phyloP scores from a whole-genome alignment of 805 yeast genomes.

The Candida vaughaniae region DNA sequence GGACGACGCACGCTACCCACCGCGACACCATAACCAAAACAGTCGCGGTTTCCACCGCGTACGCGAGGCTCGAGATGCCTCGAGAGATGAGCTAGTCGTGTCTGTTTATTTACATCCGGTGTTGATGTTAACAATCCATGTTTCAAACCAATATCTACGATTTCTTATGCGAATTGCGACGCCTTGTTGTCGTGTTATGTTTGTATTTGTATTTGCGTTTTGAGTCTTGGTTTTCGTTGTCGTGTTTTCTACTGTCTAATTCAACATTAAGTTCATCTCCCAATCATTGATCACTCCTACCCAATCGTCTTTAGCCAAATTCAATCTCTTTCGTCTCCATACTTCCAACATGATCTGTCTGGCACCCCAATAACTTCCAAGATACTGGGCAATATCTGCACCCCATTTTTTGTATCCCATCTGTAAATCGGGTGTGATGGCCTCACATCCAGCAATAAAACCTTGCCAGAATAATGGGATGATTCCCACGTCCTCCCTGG shows the following conservation, averaged over 20 bases:
- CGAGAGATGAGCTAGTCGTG: not conserved
- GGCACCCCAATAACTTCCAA: conserved; percentile 84
- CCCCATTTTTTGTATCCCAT: conserved; percentile 73
- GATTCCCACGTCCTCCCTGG: conserved; percentile 54
- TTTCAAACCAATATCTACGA: no score
- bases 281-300: conserved; percentile 75
- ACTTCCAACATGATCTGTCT: conserved; percentile 83
- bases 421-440: conserved; percentile 57
- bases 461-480: conserved; percentile 89
- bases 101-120: no score
- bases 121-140: no score
- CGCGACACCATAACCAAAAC: no score
- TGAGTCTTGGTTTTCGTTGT: not conserved
- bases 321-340: conserved; percentile 69
- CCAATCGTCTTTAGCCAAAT: conserved; percentile 68
- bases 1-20: not conserved
- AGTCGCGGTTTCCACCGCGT: no score
- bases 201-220: no score
- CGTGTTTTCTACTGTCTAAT: conserved; percentile 21
- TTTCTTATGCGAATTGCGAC: no score
- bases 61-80: not conserved
- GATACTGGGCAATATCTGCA: conserved; percentile 51
- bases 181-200: not conserved
- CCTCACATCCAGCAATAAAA: conserved; percentile 83
- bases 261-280: conserved; percentile 81